These are phyloP conservation scores for Penicillium concentricum DNA, from an alignment of 2,329 filamentous ascomycete genomes.

Conservation along the genomic window DNA sequence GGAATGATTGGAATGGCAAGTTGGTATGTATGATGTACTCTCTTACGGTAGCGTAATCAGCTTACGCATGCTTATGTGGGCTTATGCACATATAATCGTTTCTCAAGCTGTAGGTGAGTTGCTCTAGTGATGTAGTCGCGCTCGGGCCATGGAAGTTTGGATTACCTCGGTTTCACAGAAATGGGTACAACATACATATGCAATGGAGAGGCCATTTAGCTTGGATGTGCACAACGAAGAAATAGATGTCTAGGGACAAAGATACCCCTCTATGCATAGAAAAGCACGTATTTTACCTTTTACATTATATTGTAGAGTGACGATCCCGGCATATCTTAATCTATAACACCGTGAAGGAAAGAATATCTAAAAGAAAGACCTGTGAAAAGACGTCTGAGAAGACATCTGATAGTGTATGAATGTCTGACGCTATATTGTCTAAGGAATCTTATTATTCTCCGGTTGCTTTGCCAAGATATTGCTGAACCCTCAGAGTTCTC, in stretches of 20 bases:
- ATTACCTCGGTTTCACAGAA: constrained; percentile 3
- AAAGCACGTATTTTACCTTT: too few relatives aligned
- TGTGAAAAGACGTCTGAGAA: neutral
- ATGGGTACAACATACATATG: too few relatives aligned
- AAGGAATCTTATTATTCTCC: too few relatives aligned
- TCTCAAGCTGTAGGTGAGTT: neutral
- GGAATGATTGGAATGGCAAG: neutral
- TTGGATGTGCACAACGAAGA: neutral
- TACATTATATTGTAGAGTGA: too few relatives aligned
- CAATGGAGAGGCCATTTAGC: too few relatives aligned
- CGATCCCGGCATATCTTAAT: too few relatives aligned
- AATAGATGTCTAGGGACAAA: too few relatives aligned
- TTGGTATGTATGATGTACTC: neutral
- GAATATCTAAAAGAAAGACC: too few relatives aligned
- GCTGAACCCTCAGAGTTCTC: neutral
- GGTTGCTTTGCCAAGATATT: too few relatives aligned
- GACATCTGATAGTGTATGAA: neutral
- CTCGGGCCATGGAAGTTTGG: neutral
- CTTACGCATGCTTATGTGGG: neutral
- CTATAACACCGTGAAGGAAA: too few relatives aligned
- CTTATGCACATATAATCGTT: neutral
- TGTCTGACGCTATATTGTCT: neutral
- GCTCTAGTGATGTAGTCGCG: neutral
- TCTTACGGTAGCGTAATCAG: neutral
- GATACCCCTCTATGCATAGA: too few relatives aligned